Percentiles rank a stretch among this genome's conserved stretches.
Conservation (phyloP, 176 grass and related monocot genomes). For the Echinochloa phyllopogon region DNA sequence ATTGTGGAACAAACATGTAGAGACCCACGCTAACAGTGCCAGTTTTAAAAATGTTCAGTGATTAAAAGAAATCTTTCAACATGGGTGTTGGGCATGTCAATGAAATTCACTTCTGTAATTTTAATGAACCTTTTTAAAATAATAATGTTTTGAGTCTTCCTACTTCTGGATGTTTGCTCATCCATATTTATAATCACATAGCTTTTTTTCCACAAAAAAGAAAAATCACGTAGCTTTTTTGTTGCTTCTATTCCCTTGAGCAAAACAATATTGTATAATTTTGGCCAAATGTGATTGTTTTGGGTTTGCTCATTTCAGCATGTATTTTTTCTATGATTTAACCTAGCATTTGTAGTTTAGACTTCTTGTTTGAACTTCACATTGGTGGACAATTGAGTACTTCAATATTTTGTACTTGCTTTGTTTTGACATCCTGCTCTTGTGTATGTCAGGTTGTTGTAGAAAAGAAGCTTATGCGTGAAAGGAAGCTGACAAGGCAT, state of each 20-base stretch:
- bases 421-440: conserved; percentile 36
- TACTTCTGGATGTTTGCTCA: not conserved
- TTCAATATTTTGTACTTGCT: not conserved
- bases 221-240: not conserved
- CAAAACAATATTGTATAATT: conserved; percentile 12
- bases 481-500: conserved; percentile 85
- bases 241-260: not conserved
- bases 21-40: not conserved
- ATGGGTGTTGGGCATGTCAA: conserved; percentile 25
- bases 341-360: conserved; percentile 31
- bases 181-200: conserved; percentile 1
- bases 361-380: conserved; percentile 13
- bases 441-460: conserved; percentile 75
- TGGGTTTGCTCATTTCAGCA: conserved; percentile 12
- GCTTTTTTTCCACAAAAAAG: too few species aligned
- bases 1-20: not conserved
- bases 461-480: conserved; percentile 95
- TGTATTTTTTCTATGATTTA: conserved; percentile 4
- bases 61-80: conserved; percentile 4
- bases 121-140: not conserved
- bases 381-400: not conserved
- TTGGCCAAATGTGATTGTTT: conserved; percentile 25
- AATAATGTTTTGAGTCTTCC: not conserved
- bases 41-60: not conserved
- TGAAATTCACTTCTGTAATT: not conserved